phyloP scores from a whole-genome alignment of 2,329 filamentous ascomycete species.

The Penicillium sp. region DNA sequence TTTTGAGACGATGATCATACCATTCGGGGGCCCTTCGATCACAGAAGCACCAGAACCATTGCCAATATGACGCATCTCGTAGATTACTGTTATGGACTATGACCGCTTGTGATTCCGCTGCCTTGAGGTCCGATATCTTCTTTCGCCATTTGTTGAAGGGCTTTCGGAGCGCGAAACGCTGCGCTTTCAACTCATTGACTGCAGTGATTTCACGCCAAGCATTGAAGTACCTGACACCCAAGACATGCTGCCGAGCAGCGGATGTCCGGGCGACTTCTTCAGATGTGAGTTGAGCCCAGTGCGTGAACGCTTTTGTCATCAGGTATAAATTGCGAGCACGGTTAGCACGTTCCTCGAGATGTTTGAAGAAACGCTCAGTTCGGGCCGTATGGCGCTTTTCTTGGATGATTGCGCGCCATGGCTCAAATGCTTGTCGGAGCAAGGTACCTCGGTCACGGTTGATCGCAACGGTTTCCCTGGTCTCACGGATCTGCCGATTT shows the following conservation, averaged over 20 bases:
- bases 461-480: conserved; percentile 44
- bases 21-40: conserved; percentile 43
- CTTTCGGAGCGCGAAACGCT: conserved; percentile 50
- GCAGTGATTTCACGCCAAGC: conserved; percentile 64
- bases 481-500: conserved; percentile 33
- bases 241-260: conserved; percentile 64
- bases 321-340: conserved; percentile 63
- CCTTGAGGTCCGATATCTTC: conserved; percentile 36
- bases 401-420: conserved; percentile 44
- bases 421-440: conserved; percentile 50
- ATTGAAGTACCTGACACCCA: conserved; percentile 64
- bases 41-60: conserved; percentile 45
- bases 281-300: conserved; percentile 64
- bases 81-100: conserved; percentile 29
- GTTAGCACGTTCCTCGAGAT: conserved; percentile 56
- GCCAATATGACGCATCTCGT: conserved; percentile 36
- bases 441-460: conserved; percentile 50
- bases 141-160: conserved; percentile 54
- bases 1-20: conserved; percentile 40
- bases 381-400: conserved; percentile 42
- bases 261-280: conserved; percentile 64
- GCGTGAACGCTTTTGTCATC: conserved; percentile 59
- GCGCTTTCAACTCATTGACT: conserved; percentile 53
- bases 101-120: conserved; percentile 34
- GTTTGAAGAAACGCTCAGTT: conserved; percentile 52